Conservation (phyloP, 129 eudicot genomes). For the Artemisia annua region DNA sequence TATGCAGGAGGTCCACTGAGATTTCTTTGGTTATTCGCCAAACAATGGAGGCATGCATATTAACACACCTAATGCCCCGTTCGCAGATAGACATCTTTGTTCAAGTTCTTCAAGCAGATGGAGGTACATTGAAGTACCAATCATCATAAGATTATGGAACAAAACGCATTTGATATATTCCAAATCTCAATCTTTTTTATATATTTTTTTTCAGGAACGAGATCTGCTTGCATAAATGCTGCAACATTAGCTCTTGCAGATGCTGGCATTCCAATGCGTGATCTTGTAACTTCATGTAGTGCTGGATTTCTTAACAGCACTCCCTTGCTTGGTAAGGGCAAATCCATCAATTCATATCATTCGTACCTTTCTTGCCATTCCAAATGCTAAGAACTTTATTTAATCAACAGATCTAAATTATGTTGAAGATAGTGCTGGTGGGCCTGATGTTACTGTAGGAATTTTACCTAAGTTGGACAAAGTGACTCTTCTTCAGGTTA, state of each 20-base stretch:
- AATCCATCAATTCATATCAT: neutral
- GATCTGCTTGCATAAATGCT: constrained; percentile 96
- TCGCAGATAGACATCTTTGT: constrained; percentile 94
- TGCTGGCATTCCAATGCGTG: constrained; percentile 97
- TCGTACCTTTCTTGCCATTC: constrained; percentile 2
- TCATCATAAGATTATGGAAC: neutral
- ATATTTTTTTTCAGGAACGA: constrained; percentile 55
- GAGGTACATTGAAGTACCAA: constrained; percentile 46
- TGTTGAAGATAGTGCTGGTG: constrained; percentile 97
- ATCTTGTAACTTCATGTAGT: constrained; percentile 92
- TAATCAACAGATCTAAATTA: constrained; percentile 71
- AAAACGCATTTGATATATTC: neutral
- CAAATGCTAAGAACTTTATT: constrained; percentile 15
- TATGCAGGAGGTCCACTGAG: constrained; percentile 85
- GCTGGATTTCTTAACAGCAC: constrained; percentile 84
- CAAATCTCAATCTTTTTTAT: neutral
- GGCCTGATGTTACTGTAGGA: constrained; percentile 94
- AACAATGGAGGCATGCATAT: constrained; percentile 81
- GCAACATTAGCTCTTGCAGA: constrained; percentile 90
- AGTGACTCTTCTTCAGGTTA: constrained; percentile 95
- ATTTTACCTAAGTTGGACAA: constrained; percentile 83
- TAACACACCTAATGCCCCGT: constrained; percentile 85
- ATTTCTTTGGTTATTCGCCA: constrained; percentile 93
- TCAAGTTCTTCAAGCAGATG: constrained; percentile 98
- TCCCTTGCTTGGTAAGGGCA: constrained; percentile 71